Conservation (phyloP, 768 basidiomycete species). For the Pleurotus cornucopiae region DNA sequence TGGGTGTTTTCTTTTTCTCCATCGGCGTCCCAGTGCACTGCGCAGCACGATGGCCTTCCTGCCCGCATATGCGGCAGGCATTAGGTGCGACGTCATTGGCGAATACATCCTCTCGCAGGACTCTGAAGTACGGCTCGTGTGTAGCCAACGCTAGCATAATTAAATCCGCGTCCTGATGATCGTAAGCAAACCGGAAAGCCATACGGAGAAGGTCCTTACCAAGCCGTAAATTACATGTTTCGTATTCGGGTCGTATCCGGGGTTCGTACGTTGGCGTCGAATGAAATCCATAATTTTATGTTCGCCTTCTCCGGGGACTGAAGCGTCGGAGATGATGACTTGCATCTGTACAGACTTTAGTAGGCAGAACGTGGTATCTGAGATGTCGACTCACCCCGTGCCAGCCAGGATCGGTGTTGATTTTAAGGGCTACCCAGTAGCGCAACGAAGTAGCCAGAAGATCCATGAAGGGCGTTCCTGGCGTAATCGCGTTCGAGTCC, state of each 20-base stretch:
- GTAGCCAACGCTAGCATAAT: conserved; percentile 99
- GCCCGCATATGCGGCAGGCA: conserved; percentile 89
- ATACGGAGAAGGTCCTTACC: conserved; percentile 40
- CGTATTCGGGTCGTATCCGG: conserved; percentile 92
- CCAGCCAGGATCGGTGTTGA: conserved; percentile 96
- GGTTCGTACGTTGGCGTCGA: conserved; percentile 80
- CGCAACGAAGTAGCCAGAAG: conserved; percentile 82
- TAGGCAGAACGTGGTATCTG: background rate
- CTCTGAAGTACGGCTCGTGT: conserved; percentile 97
- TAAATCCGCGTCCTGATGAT: conserved; percentile 86
- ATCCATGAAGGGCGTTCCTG: conserved; percentile 98
- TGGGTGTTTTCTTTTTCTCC: conserved; percentile 62
- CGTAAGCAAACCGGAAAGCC: conserved; percentile 6
- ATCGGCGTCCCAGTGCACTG: conserved; percentile 85
- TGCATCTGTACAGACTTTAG: conserved; percentile 55
- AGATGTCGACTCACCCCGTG: conserved; percentile 57
- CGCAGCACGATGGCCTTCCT: conserved; percentile 92
- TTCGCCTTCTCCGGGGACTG: conserved; percentile 97
- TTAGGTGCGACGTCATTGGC: conserved; percentile 68
- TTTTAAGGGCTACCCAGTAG: conserved; percentile 95
- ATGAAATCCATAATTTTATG: conserved; percentile 99
- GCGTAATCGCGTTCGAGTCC: conserved; percentile 99
- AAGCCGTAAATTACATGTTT: conserved; percentile 96
- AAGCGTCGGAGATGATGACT: conserved; percentile 95
- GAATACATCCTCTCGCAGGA: conserved; percentile 98